Evolutionary conservation across 2,329 filamentous ascomycete genomes (phyloP), one percentile per base, ranked within the genome.

Genomic region (Botrytis tulipae): DNA sequence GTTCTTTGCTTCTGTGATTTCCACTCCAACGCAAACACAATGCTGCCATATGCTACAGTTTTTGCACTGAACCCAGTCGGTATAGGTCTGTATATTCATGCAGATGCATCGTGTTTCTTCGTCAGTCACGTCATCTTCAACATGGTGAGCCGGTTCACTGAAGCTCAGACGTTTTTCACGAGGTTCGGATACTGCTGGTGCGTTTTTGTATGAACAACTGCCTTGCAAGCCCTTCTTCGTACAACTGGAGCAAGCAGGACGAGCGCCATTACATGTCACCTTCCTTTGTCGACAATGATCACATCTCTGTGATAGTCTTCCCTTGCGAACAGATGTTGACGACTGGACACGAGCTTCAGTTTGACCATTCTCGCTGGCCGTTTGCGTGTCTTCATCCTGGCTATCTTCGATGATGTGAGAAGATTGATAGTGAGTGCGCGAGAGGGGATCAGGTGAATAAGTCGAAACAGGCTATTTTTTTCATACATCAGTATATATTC

Each of bases 11-110:
- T 65, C 42, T 65, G 9, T 46, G 9, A 32, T 20, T 29, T 32
- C 9, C 3, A 46, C 40, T 32, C 40, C 62, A n/a, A 71, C 42
- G 20, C 69, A 71, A 48, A 65, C 7, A 18, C 32, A 44, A 12
- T 71, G 69, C 44, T 71, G 42, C 69, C 57, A 65, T 22, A 35
- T 44, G 20, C 32, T 44, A 5, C 69, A 71, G 25, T 65, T n/a
- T n/a, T 37, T 63, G 42, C 69, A 71, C 12, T 65, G 32, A 44
- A 46, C 32, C 69, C 57, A 71, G 44, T 35, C 18, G 51, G n/a
- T 48, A 63, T 44, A 63, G 9, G 16, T 22, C 59, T 71, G 42
- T 12, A 8, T 22, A n/a, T 29, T 48, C n/a, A 20, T 35, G 18
- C 57, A 63, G 40, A 71, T 65, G 25, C 57, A 48, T 29, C 37